Evolutionary conservation across 208 protist species (phyloP), one percentile per base, ranked within the genome.

Genomic region (Novymonas esmeraldas): DNA sequence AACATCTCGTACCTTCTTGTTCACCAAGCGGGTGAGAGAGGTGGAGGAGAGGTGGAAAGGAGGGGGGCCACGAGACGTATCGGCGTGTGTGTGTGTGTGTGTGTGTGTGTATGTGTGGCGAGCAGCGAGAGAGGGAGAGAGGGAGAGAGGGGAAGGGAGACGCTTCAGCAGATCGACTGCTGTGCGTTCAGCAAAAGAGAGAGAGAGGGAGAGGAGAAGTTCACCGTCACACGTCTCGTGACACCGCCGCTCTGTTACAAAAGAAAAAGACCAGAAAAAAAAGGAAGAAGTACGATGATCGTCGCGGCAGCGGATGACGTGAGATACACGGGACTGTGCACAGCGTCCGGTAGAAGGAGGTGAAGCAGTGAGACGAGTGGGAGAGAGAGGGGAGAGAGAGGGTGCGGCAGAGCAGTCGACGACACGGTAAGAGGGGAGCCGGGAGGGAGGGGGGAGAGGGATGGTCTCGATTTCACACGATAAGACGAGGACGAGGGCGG

Each of bases 1-100:
- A 82, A 87, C 85, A 92, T 92, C 33, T 31, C 34, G 50, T 48
- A 26, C 22, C 16, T 48, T 48, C 22, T 20, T 20, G 0, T 48
- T 9, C 44, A 0, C 13, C 1, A 11, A 10, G 13, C 18, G 16
- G 11, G n/a, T 20, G n/a, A 18, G 4, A n/a, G 10, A 50, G 20
- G 45, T 6, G 7, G 7, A 6, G 45, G 20, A 3, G 45, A 28
- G 22, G 20, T 6, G 22, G 28, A 31, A 50, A 38, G 26, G 20
- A 64, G 7, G 24, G 20, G 7, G 28, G 28, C n/a, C n/a, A n/a
- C n/a, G n/a, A n/a, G n/a, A n/a, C n/a, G n/a, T n/a, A n/a, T n/a
- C n/a, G n/a, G n/a, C n/a, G n/a, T n/a, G n/a, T n/a, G n/a, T n/a
- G n/a, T n/a, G n/a, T n/a, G n/a, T n/a, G n/a, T n/a, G n/a, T n/a